Percentiles rank a stretch among this genome's conserved stretches.
Conservation (phyloP, 164 flowering plant species). For the Vitis amurensis region DNA sequence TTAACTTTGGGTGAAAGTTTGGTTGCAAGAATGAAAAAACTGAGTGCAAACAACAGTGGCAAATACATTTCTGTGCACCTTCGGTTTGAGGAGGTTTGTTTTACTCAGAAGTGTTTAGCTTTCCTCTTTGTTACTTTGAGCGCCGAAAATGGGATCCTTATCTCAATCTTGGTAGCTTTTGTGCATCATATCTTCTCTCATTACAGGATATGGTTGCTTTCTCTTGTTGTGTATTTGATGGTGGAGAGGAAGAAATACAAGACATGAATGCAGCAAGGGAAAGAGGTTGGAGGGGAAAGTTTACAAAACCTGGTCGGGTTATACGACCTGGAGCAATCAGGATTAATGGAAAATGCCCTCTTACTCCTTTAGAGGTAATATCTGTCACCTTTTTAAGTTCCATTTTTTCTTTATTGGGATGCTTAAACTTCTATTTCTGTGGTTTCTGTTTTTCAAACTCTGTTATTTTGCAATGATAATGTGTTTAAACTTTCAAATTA, state of each 20-base stretch:
- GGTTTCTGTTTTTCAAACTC: background rate
- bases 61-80: slow-evolving; percentile 94
- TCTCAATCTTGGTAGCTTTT: background rate
- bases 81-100: slow-evolving; percentile 89
- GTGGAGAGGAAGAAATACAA: slow-evolving; percentile 69
- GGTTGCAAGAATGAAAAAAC: slow-evolving; percentile 83
- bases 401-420: background rate
- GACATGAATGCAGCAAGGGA: slow-evolving; percentile 93
- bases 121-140: background rate
- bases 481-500: background rate
- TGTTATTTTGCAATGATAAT: background rate
- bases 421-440: background rate
- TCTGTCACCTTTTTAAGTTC: slow-evolving; percentile 1
- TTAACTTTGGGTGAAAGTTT: slow-evolving; percentile 56
- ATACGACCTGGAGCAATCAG: slow-evolving; percentile 87
- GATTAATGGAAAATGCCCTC: slow-evolving; percentile 89
- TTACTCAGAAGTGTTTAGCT: background rate
- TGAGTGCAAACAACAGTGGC: slow-evolving; percentile 65
- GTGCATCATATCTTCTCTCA: background rate
- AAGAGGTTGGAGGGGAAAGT: slow-evolving; percentile 95
- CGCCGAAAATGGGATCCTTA: background rate
- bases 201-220: slow-evolving; percentile 98
- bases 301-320: slow-evolving; percentile 84
- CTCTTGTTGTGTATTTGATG: slow-evolving; percentile 95
- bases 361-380: slow-evolving; percentile 91